A percentile compares a stretch with the other conserved stretches of the same genome.
phyloP scores from a whole-genome alignment of 2,329 filamentous ascomycete species.

The Pseudogymnoascus destructans region DNA sequence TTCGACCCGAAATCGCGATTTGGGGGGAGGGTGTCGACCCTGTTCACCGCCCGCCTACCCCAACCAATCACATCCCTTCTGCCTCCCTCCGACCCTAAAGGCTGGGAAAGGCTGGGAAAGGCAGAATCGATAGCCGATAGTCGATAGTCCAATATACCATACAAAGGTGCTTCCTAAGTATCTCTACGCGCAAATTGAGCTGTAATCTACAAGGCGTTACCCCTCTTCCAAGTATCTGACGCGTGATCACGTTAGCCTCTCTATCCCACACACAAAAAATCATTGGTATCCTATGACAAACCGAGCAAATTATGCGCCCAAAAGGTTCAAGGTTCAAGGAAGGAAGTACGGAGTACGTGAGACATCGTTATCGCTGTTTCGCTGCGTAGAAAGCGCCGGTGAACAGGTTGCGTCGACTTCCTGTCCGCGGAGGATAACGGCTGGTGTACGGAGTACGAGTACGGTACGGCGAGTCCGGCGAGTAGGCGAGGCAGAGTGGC shows the following conservation, averaged over 20 bases:
- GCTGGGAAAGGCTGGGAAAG: neutral
- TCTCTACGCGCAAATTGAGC: neutral
- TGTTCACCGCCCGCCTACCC: neutral
- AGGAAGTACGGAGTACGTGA: neutral
- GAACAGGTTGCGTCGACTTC: neutral
- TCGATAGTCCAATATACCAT: neutral
- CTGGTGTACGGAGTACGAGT: conserved; percentile 1
- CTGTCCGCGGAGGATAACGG: neutral
- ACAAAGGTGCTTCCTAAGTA: neutral
- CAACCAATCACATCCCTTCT: neutral
- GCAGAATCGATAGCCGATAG: no score
- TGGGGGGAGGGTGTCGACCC: neutral
- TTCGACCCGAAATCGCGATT: neutral
- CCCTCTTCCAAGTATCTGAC: conserved; percentile 3
- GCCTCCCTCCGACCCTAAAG: no score
- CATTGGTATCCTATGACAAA: neutral
- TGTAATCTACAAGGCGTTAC: neutral
- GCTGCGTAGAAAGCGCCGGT: conserved; percentile 2
- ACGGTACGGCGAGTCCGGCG: neutral
- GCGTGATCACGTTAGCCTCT: conserved; percentile 2
- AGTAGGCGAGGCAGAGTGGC: no score
- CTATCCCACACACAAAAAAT: neutral
- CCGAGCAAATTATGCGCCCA: neutral
- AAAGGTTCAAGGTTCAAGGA: conserved; percentile 2
- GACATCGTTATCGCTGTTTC: neutral